Evolutionary conservation across 768 basidiomycete genomes (phyloP).

Genomic region (Boletus subcaerulescens): DNA sequence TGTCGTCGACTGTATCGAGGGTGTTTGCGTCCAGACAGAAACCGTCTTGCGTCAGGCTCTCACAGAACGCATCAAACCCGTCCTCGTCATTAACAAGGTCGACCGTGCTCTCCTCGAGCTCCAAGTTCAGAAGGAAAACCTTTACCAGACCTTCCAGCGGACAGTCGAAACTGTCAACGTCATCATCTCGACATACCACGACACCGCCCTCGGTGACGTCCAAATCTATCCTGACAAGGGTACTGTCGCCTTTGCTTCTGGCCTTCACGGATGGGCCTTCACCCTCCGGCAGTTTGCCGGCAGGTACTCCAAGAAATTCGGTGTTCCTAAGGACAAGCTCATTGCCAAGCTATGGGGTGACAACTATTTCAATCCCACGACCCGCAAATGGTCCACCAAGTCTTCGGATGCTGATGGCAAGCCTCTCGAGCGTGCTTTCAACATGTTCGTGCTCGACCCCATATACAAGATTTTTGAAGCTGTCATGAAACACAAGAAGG

Average conservation of each 20-base stretch:
- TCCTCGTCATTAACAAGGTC: constrained; percentile 99
- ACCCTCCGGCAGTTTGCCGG: constrained; percentile 95
- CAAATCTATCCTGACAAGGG: constrained; percentile 99
- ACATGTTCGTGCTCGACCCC: constrained; percentile 96
- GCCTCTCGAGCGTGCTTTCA: constrained; percentile 96
- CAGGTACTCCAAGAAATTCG: constrained; percentile 97
- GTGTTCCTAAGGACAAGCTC: constrained; percentile 98
- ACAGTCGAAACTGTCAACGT: constrained; percentile 98
- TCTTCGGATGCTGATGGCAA: constrained; percentile 75
- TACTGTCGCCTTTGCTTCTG: constrained; percentile 98
- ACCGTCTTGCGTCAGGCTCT: constrained; percentile 98
- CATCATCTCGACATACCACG: constrained; percentile 97
- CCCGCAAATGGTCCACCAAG: constrained; percentile 94
- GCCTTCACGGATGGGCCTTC: constrained; percentile 99
- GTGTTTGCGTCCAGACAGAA: constrained; percentile 99
- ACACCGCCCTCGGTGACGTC: constrained; percentile 90
- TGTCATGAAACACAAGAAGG: constrained; percentile 99
- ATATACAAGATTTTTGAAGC: constrained; percentile 98
- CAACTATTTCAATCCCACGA: constrained; percentile 98
- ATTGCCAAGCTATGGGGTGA: constrained; percentile 98
- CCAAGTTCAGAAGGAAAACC: constrained; percentile 93
- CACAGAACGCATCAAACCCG: constrained; percentile 98
- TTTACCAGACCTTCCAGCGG: constrained; percentile 96
- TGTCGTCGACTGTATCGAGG: constrained; percentile 99
- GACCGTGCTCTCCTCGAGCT: constrained; percentile 99